phyloP scores from a whole-genome alignment of 2,329 filamentous ascomycete species.

The Ophiostoma ips region DNA sequence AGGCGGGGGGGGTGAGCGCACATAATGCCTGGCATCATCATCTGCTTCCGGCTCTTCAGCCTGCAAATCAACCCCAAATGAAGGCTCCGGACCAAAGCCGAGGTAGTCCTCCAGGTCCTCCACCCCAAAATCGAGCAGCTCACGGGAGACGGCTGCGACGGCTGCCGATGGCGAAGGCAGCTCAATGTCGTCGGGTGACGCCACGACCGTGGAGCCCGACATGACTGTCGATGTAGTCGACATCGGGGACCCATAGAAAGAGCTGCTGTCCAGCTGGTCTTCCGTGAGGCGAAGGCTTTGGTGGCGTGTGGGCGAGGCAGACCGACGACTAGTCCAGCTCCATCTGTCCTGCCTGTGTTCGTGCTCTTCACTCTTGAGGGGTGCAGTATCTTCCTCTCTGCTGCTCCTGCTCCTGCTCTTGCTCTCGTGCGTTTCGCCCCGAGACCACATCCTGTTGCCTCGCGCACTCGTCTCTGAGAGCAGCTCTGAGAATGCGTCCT shows the following conservation, averaged over 20 bases:
- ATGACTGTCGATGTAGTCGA: constrained; percentile 1
- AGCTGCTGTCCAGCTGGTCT: constrained; percentile 1
- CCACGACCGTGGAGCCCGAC: constrained; percentile 4
- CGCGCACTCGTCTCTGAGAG: constrained; percentile 32
- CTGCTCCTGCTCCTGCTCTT: too few relatives aligned
- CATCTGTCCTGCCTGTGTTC: background rate
- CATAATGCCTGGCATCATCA: background rate
- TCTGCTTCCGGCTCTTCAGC: constrained; percentile 1
- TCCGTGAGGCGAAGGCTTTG: constrained; percentile 17
- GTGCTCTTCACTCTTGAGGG: background rate
- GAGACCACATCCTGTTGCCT: constrained; percentile 28
- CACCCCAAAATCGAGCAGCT: constrained; percentile 30
- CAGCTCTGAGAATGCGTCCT: constrained; percentile 65
- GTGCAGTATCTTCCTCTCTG: too few relatives aligned
- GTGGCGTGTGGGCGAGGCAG: background rate
- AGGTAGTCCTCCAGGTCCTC: constrained; percentile 24
- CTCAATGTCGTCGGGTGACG: constrained; percentile 20
- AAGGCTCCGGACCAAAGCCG: constrained; percentile 7
- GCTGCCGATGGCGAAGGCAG: constrained; percentile 38
- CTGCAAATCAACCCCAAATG: background rate
- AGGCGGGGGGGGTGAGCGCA: constrained; percentile 7
- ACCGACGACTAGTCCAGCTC: background rate
- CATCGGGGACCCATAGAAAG: constrained; percentile 11
- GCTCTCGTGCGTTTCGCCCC: constrained; percentile 15
- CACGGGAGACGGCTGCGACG: constrained; percentile 36